Evolutionary conservation across 2,329 filamentous ascomycete species (phyloP).

Genomic region (Didymella sp.): DNA sequence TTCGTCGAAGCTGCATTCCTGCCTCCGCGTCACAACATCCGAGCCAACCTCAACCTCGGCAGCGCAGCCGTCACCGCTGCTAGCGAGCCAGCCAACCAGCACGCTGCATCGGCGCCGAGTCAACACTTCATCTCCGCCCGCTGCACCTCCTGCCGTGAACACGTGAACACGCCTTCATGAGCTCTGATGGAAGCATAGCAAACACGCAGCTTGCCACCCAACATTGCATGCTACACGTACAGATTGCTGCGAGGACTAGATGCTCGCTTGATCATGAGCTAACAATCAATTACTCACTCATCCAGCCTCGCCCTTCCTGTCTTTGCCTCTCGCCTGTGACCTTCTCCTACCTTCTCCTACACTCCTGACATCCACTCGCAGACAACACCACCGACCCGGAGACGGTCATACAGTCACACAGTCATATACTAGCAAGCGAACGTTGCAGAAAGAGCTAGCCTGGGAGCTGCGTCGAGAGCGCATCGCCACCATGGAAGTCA

Average conservation of each 20-base stretch:
- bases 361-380: no score
- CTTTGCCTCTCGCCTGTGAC: neutral
- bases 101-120: neutral
- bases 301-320: neutral
- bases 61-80: slow-evolving; percentile 7
- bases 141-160: neutral
- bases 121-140: slow-evolving; percentile 2
- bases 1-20: slow-evolving; percentile 11
- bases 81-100: neutral
- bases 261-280: slow-evolving; percentile 19
- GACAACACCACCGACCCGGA: no score
- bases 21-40: slow-evolving; percentile 18
- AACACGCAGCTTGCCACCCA: neutral
- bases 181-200: neutral
- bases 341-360: neutral
- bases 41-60: slow-evolving; percentile 16
- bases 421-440: neutral
- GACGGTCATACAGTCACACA: neutral
- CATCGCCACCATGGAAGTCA: slow-evolving; percentile 62
- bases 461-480: no score
- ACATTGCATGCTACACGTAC: neutral
- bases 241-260: neutral
- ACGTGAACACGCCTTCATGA: slow-evolving; percentile 5
- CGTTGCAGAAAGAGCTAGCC: neutral
- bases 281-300: slow-evolving; percentile 17